phyloP scores from a whole-genome alignment of 2,329 filamentous ascomycete genomes.

The Claviceps digitariae region DNA sequence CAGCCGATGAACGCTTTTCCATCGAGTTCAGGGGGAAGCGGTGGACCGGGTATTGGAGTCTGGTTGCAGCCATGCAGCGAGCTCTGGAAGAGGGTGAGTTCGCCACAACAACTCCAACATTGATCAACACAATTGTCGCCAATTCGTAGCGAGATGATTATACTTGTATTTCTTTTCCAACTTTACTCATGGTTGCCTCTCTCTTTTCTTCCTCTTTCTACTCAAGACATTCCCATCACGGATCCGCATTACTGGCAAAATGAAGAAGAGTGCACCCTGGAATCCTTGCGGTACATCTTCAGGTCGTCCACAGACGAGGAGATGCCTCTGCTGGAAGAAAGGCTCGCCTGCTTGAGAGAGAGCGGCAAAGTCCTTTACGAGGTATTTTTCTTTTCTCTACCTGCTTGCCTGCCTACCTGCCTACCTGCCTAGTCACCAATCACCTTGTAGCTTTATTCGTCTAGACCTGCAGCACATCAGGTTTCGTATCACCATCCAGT shows the following conservation, averaged over 20 bases:
- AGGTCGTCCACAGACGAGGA: constrained; percentile 74
- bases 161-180: neutral
- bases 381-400: constrained; percentile 26
- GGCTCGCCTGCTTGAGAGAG: constrained; percentile 68
- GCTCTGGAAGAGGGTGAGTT: constrained; percentile 67
- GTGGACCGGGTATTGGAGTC: constrained; percentile 93
- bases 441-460: neutral
- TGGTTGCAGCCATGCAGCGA: constrained; percentile 75
- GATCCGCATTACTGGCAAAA: constrained; percentile 76
- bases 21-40: constrained; percentile 66
- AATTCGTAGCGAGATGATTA: neutral
- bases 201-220: neutral
- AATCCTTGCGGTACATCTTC: constrained; percentile 65
- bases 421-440: too few relatives aligned
- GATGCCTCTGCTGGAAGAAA: constrained; percentile 70
- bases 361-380: constrained; percentile 68
- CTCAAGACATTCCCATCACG: constrained; percentile 72
- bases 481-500: neutral
- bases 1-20: constrained; percentile 61
- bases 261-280: constrained; percentile 61
- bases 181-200: neutral
- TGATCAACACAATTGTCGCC: neutral
- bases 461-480: neutral
- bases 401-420: neutral
- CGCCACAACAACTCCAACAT: neutral